Base-by-base conservation (phyloP, 2,329 filamentous ascomycete species). In the Aspergillus unguis region DNA sequence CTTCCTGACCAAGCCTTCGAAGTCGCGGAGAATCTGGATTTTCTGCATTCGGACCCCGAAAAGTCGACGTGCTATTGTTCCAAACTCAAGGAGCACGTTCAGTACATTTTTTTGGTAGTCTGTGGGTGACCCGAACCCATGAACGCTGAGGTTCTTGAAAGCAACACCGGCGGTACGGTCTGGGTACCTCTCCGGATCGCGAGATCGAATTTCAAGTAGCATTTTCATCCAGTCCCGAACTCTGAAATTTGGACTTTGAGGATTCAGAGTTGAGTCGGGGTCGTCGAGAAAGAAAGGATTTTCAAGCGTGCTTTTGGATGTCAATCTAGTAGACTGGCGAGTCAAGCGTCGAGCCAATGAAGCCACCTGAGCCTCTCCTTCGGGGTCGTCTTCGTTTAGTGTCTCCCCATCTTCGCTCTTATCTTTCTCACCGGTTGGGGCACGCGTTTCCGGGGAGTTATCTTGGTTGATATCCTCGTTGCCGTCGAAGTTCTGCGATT, bases 51-150 rank as follows among this genome's bases (percentile, higher is more conserved):
- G 57, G 8, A 55, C 50, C 1, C 57, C 57, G 9, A 50, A 31
- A 3, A 59, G 33, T 33, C 43, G 52, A 8, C 57, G 52, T 28
- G 36, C 46, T 2, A 59, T 47, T 8, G 57, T 58, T 78, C 81
- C 55, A 75, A 76, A 0, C 1, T 79, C 73, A 55, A 80, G 68
- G 25, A 87, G 62, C 3, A 81, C 70, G 4, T 83, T 83, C 5
- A 75, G 75, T 1, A 90, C 83, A 2, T 83, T 87, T 52, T 84
- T 76, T 62, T 90, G 87, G 0, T 88, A 72, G 58, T 88, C 84
- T 11, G 89, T 67, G 0, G 84, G 83, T 1, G 80, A 77, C 0
- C 85, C 86, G 0, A 83, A 84, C 0, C 86, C 87, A 27, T 77
- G 84, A 0, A 90, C 84, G 51, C 78, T 80, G 17, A 89, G 75